Evolutionary conservation across 257 asterid genomes (phyloP), one percentile per base, ranked within the genome.

Genomic region (Fraxinus excelsior): DNA sequence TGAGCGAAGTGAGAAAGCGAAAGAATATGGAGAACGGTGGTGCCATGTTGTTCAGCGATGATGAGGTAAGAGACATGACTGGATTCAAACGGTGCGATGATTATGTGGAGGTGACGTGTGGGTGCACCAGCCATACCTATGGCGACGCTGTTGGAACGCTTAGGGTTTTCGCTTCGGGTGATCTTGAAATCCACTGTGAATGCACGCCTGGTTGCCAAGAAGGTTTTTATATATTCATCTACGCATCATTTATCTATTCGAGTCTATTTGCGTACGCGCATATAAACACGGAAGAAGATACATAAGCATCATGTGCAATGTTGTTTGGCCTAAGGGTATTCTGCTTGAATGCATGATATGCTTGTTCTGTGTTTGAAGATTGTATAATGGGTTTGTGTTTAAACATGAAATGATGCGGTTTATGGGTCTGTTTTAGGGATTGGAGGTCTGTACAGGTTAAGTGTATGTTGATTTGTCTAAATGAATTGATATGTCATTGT

Each of bases 141-240:
- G 91, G 91, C n/a, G 91, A 87, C 74, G 91, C 91, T 56, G 91
- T 87, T 64, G 91, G 88, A 44, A 87, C 74, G 11, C 91, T 87
- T 85, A 85, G 87, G 91, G 88, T 87, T 87, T 87, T 83, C 84
- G 74, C 84, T 51, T 76, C 77, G 78, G 91, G 91, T 74, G 87
- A 79, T 56, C 91, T 87, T 65, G 88, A 80, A 82, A 87, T 87
- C 85, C 53, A 76, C 79, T 87, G 91, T 77, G 91, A 87, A 71
- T 87, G 91, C 81, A 85, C 89, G 58, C 88, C 91, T 70, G 91
- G 90, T 73, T 87, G 91, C 71, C 75, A 77, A 31, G 91, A 87
- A 85, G 91, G 91, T 87, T 67, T 67, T 69, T 62, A 56, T 25
- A 62, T 11, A 62, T 62, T 62, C 35, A 26, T 9, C 11, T 62